A percentile compares a stretch with the other conserved stretches of the same genome.
Conservation (phyloP, 2,329 filamentous ascomycete species). For the Metarhizium humberi region DNA sequence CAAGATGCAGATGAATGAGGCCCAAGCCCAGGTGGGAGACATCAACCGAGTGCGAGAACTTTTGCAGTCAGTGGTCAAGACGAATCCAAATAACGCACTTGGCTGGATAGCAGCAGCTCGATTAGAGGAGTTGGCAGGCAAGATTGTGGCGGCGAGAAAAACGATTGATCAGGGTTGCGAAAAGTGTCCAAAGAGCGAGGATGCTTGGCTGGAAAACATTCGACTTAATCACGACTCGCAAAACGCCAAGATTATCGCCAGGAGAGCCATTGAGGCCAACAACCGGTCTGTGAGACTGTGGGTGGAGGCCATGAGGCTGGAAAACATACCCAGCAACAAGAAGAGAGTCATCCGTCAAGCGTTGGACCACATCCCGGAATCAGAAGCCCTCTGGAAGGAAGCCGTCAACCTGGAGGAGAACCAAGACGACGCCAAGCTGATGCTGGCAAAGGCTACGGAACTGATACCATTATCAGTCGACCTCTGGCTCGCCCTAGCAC, state of each 20-base stretch:
- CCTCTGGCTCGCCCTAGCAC: slow-evolving; percentile 87
- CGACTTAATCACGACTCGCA: slow-evolving; percentile 74
- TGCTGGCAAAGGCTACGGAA: slow-evolving; percentile 91
- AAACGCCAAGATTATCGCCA: slow-evolving; percentile 93
- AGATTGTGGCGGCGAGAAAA: slow-evolving; percentile 79
- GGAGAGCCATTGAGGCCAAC: slow-evolving; percentile 87
- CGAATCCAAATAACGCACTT: slow-evolving; percentile 87
- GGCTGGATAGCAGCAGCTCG: slow-evolving; percentile 94
- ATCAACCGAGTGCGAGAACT: slow-evolving; percentile 88
- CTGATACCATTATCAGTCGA: slow-evolving; percentile 91
- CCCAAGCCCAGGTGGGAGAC: slow-evolving; percentile 81
- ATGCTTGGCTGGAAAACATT: slow-evolving; percentile 94
- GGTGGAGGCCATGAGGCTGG: slow-evolving; percentile 92
- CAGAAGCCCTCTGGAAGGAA: slow-evolving; percentile 96
- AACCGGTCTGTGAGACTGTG: slow-evolving; percentile 80
- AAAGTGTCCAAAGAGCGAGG: slow-evolving; percentile 86
- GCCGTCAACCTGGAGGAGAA: slow-evolving; percentile 93
- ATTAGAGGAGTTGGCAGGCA: slow-evolving; percentile 86
- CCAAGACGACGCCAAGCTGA: slow-evolving; percentile 72
- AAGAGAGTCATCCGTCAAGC: slow-evolving; percentile 90
- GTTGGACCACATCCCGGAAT: slow-evolving; percentile 85
- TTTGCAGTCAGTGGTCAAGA: slow-evolving; percentile 94
- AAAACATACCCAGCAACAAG: slow-evolving; percentile 72
- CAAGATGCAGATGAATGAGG: slow-evolving; percentile 69
- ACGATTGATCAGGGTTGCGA: slow-evolving; percentile 83